Percentiles rank a stretch among this genome's conserved stretches.
These are phyloP conservation scores for Pleurotus platypus DNA, from an alignment of 768 basidiomycete species.

Conservation along the genomic window DNA sequence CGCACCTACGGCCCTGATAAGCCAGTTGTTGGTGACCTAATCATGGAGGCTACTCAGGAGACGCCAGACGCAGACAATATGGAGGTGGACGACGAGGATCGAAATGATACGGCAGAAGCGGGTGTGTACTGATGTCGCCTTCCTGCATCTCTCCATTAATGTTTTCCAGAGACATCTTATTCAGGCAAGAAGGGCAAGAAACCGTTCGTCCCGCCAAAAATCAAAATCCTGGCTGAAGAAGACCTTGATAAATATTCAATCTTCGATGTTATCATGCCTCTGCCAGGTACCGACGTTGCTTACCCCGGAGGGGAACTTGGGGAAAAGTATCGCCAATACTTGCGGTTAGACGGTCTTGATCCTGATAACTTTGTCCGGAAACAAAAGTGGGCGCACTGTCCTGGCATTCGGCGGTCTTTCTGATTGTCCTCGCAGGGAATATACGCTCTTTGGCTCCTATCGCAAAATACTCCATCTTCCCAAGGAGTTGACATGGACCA, in stretches of 20 bases:
- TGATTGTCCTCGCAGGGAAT: conserved; percentile 57
- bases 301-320: conserved; percentile 90
- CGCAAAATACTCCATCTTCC: conserved; percentile 88
- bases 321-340: conserved; percentile 77
- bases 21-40: conserved; percentile 87
- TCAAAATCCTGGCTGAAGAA: conserved; percentile 74
- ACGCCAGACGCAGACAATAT: conserved; percentile 21
- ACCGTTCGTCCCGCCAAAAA: conserved; percentile 63
- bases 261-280: conserved; percentile 95
- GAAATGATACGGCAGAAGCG: conserved; percentile 20
- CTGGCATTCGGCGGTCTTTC: conserved; percentile 3
- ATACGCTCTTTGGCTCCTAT: conserved; percentile 90
- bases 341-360: conserved; percentile 85
- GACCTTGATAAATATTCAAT: conserved; percentile 83
- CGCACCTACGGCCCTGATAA: conserved; percentile 67
- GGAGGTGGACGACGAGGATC: conserved; percentile 30
- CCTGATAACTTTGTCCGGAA: conserved; percentile 85
- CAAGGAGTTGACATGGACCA: conserved; percentile 74
- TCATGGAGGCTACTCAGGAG: conserved; percentile 53
- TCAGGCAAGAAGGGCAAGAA: conserved; percentile 36
- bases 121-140: conserved; percentile 9
- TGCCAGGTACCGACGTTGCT: conserved; percentile 91
- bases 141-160: not conserved
- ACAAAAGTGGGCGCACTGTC: conserved; percentile 62
- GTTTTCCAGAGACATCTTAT: conserved; percentile 15